Percentiles rank a stretch among this genome's conserved stretches.
Evolutionary conservation across 2,329 filamentous ascomycete species (phyloP).

Genomic region (Botrytis sinoallii): DNA sequence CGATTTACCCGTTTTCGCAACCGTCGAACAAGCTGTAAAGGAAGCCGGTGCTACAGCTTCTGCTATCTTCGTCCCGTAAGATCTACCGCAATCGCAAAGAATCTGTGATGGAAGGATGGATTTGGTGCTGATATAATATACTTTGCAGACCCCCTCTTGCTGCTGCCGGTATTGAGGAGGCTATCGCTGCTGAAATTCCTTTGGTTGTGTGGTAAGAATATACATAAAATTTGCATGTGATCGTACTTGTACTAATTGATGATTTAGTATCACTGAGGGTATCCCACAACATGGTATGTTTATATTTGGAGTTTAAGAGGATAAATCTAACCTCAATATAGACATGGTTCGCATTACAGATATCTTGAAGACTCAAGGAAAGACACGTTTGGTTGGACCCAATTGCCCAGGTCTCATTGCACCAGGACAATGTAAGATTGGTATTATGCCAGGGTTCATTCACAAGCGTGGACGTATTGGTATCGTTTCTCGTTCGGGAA

Average conservation of each 20-base stretch:
- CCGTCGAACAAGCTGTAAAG: constrained; percentile 83
- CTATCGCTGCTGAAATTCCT: constrained; percentile 86
- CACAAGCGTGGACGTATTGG: constrained; percentile 99
- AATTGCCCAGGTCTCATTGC: constrained; percentile 99
- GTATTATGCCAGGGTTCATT: constrained; percentile 99
- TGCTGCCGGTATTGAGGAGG: constrained; percentile 94
- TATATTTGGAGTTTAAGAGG: constrained; percentile 22
- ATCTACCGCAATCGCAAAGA: constrained; percentile 13
- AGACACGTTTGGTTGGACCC: constrained; percentile 93
- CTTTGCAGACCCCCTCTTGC: constrained; percentile 76
- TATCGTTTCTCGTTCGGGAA: constrained; percentile 97
- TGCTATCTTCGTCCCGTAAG: constrained; percentile 91
- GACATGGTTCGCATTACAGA: constrained; percentile 99
- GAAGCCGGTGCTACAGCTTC: constrained; percentile 87
- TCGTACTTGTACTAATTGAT: constrained; percentile 24
- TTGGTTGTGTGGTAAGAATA: constrained; percentile 75
- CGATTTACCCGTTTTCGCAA: constrained; percentile 88
- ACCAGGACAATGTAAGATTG: constrained; percentile 97
- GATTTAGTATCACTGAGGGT: constrained; percentile 78
- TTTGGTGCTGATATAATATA: constrained; percentile 25
- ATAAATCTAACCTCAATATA: constrained; percentile 39
- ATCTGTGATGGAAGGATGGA: constrained; percentile 7
- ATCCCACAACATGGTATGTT: constrained; percentile 89
- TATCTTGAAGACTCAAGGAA: constrained; percentile 95
- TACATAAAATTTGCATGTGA: constrained; percentile 29